Conservation (phyloP, 495 filamentous ascomycete species). For the Trichoderma asperelloides region DNA sequence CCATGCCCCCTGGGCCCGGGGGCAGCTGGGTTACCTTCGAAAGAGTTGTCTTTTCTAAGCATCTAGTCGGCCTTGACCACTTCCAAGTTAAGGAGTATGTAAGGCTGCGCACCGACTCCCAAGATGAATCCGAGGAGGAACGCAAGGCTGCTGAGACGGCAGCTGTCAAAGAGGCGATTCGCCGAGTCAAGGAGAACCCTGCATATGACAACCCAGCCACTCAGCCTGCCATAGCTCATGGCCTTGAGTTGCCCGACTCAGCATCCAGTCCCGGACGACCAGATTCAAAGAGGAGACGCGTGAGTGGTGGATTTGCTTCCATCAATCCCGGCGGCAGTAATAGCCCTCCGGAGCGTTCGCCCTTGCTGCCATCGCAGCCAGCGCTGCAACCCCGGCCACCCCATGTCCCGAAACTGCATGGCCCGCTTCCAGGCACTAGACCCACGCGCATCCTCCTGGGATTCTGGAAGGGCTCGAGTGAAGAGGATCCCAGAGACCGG, state of each 20-base stretch:
- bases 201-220: constrained; percentile 22
- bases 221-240: constrained; percentile 33
- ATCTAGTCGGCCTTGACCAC: constrained; percentile 37
- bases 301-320: constrained; percentile 14
- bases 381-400: constrained; percentile 13
- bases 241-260: constrained; percentile 29
- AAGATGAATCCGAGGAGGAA: constrained; percentile 15
- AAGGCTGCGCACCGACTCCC: constrained; percentile 34
- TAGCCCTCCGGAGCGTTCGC: constrained; percentile 10
- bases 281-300: constrained; percentile 30
- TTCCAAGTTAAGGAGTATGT: constrained; percentile 47
- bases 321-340: constrained; percentile 11
- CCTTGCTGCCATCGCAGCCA: not conserved
- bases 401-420: constrained; percentile 16
- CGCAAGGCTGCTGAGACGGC: constrained; percentile 20
- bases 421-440: constrained; percentile 25
- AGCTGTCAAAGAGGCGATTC: constrained; percentile 32
- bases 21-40: constrained; percentile 49
- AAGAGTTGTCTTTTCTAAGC: constrained; percentile 39
- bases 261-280: constrained; percentile 20
- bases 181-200: constrained; percentile 13
- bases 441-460: constrained; percentile 41
- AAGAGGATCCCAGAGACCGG: constrained; percentile 27
- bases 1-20: constrained; percentile 41
- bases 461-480: constrained; percentile 39